Conservation (phyloP, 2,329 filamentous ascomycete genomes). For the Piedraia hortae region DNA sequence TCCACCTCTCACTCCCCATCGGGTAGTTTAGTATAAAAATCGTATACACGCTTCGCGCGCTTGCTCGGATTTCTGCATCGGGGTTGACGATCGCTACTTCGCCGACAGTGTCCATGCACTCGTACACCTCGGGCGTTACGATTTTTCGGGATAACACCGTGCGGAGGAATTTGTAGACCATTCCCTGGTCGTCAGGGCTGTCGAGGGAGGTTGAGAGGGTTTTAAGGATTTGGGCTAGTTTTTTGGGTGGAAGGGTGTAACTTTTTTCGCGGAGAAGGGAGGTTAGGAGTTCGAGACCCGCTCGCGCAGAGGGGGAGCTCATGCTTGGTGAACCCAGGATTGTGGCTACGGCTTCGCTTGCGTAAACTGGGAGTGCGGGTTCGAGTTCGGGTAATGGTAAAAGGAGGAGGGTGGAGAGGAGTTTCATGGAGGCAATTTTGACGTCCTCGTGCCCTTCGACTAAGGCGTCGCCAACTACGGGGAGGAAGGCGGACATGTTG, state of each 20-base stretch:
- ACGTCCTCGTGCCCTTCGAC: constrained; percentile 74
- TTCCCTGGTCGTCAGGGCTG: constrained; percentile 70
- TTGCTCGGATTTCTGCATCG: constrained; percentile 60
- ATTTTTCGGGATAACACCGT: constrained; percentile 65
- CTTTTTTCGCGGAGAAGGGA: constrained; percentile 59
- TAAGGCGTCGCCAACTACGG: constrained; percentile 66
- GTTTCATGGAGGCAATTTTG: constrained; percentile 59
- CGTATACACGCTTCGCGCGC: constrained; percentile 71
- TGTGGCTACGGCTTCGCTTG: constrained; percentile 58
- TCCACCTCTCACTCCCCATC: constrained; percentile 67
- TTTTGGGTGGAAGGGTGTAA: constrained; percentile 48
- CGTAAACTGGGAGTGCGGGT: constrained; percentile 46
- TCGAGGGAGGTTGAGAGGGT: constrained; percentile 72
- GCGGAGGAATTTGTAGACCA: constrained; percentile 83
- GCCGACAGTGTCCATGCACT: constrained; percentile 67
- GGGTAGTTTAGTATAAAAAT: constrained; percentile 89
- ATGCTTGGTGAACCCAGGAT: constrained; percentile 54
- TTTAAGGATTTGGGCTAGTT: constrained; percentile 56
- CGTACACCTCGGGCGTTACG: constrained; percentile 68
- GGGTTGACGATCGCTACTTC: constrained; percentile 92
- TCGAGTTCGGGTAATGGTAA: constrained; percentile 48
- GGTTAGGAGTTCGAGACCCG: constrained; percentile 65
- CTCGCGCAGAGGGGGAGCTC: constrained; percentile 60
- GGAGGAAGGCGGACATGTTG: constrained; percentile 66
- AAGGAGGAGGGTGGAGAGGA: constrained; percentile 65